These are phyloP conservation scores for Solioccasus polychromus DNA, from an alignment of 768 basidiomycete species.

Conservation along the genomic window DNA sequence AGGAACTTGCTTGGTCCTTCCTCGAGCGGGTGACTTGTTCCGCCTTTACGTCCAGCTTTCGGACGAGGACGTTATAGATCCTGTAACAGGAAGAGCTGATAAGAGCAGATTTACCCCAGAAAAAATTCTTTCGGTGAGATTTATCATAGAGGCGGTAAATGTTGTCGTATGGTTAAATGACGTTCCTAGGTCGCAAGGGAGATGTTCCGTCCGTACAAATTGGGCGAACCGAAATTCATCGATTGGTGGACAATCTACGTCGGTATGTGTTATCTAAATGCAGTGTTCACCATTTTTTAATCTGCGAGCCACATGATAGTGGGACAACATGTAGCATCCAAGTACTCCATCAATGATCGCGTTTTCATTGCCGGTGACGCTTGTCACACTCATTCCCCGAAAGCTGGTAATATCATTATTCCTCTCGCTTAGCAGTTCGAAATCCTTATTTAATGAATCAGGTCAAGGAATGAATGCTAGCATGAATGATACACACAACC, in stretches of 20 bases:
- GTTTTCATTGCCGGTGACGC: slow-evolving; percentile 74
- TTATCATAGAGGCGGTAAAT: neutral
- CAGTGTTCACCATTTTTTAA: neutral
- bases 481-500: neutral
- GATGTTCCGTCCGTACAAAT: slow-evolving; percentile 9
- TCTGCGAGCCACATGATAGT: slow-evolving; percentile 34
- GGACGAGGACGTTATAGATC: slow-evolving; percentile 43
- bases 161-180: neutral
- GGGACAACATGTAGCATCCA: slow-evolving; percentile 65
- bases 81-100: slow-evolving; percentile 18
- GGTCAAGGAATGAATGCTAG: neutral
- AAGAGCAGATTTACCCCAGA: neutral
- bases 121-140: neutral
- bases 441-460: neutral
- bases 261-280: slow-evolving; percentile 24
- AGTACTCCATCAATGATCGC: slow-evolving; percentile 52
- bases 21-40: slow-evolving; percentile 61
- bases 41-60: slow-evolving; percentile 70
- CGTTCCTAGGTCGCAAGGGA: neutral
- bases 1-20: slow-evolving; percentile 69
- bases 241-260: slow-evolving; percentile 71
- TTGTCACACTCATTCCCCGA: slow-evolving; percentile 60
- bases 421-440: neutral
- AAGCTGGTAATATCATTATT: slow-evolving; percentile 40
- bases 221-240: slow-evolving; percentile 43